Base-by-base conservation (phyloP, 345 rosid species). In the Salix caprea region DNA sequence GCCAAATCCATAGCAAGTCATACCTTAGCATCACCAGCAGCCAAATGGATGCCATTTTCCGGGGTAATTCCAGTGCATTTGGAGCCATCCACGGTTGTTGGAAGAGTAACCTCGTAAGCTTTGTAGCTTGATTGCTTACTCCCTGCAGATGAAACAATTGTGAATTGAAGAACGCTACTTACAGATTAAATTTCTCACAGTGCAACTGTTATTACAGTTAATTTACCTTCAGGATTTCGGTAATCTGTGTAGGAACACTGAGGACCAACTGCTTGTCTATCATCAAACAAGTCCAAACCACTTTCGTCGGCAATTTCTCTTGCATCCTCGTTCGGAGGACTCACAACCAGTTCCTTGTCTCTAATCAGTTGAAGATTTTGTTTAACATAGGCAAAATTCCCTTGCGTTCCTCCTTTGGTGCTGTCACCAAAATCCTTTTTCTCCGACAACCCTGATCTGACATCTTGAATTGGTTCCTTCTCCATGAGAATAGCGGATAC, bases 361-460 rank as follows among this genome's bases (percentile, higher is more conserved):
- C 50, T 50, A 74, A 42, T 62, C 65, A 2, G 81, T 26, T 46
- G 52, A 44, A 1, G 9, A 15, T 77, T 58, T 76, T 32, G 50
- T 26, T 69, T 32, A 32, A 3, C 69, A 69, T 34, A 14, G 18
- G 52, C 66, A n/a, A 4, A 13, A 65, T 28, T 4, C 7, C 67
- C 26, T 30, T 65, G 18, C 4, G 32, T 18, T 70, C 39, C 68
- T 46, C 62, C 74, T 6, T 37, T 32, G 42, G 28, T 37, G 7
- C 39, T 54, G 72, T 74, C 77, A 36, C 60, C 44, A 70, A 71
- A 50, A 46, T 74, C 88, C 70, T 88, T 86, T 7, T 86, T 92
- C 76, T 88, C 90, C 30, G 80, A 60, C 78, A 89, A 82, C 42
- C 85, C 85, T 36, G 37, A 36, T 61, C 70, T 86, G 2, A 87